phyloP scores from a whole-genome alignment of 179 eudicot species.

The Spinacia oleracea region DNA sequence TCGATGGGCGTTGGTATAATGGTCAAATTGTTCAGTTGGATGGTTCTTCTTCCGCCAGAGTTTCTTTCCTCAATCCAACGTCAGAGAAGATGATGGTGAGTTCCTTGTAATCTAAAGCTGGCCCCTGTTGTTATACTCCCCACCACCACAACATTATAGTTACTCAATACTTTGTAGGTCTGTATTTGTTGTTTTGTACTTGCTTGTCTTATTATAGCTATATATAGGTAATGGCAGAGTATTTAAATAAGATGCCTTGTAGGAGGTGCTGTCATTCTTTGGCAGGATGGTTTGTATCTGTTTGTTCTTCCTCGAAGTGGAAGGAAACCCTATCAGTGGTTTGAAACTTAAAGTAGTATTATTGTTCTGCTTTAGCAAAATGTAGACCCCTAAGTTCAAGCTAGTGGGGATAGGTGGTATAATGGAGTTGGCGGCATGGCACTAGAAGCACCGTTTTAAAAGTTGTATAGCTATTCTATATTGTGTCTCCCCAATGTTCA shows the following conservation, averaged over 20 bases:
- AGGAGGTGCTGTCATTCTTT: too few species aligned
- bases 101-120: neutral
- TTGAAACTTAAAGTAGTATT: neutral
- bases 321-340: neutral
- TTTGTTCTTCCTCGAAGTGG: neutral
- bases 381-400: neutral
- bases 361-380: neutral
- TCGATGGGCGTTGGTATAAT: conserved; percentile 89
- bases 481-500: neutral
- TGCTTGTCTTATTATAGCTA: neutral
- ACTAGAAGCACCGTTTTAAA: neutral
- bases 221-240: neutral
- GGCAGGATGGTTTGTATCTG: neutral
- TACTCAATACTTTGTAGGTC: neutral
- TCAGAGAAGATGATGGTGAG: conserved; percentile 87
- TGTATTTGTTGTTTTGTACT: neutral
- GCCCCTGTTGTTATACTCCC: neutral
- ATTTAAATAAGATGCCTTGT: too few species aligned
- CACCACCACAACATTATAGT: neutral
- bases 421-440: neutral
- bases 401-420: neutral
- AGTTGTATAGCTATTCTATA: neutral
- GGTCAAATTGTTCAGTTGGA: conserved; percentile 63
- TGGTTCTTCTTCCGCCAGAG: conserved; percentile 56
- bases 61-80: conserved; percentile 80